A percentile compares a stretch with the other conserved stretches of the same genome.
Conservation (phyloP, 2,329 filamentous ascomycete genomes). For the Tolypocladium endophyticum region DNA sequence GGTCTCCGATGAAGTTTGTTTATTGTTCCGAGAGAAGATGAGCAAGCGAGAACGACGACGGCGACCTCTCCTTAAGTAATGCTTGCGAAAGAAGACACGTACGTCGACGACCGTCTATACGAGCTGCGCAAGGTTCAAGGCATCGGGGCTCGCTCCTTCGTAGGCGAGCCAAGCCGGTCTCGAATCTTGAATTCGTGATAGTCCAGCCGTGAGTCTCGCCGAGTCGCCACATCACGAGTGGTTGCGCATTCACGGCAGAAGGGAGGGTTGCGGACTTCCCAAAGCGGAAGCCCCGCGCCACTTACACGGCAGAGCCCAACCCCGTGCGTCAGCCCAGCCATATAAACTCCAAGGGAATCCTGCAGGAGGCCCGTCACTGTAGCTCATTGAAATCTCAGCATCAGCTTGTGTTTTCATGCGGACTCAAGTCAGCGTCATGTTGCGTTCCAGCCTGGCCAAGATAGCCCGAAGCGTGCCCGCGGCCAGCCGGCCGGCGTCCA, state of each 20-base stretch:
- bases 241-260: not conserved
- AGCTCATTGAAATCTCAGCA: not conserved
- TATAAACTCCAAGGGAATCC: not conserved
- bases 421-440: constrained; percentile 1
- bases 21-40: not conserved
- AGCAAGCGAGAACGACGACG: not conserved
- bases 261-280: constrained; percentile 15
- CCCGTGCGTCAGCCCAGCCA: not conserved
- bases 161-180: not conserved
- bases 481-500: constrained; percentile 1
- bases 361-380: not conserved
- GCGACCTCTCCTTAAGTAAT: not conserved
- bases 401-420: not conserved
- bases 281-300: constrained; percentile 16
- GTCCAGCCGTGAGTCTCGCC: not conserved
- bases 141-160: not conserved
- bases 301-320: not conserved
- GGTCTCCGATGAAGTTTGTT: not conserved
- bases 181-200: too few species aligned
- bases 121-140: not conserved
- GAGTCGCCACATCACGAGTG: not conserved
- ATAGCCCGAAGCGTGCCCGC: constrained; percentile 2
- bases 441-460: constrained; percentile 5
- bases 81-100: not conserved
- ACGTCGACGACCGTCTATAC: not conserved